Base-by-base conservation (phyloP, 2,329 filamentous ascomycete genomes). In the Botrytis medusae region DNA sequence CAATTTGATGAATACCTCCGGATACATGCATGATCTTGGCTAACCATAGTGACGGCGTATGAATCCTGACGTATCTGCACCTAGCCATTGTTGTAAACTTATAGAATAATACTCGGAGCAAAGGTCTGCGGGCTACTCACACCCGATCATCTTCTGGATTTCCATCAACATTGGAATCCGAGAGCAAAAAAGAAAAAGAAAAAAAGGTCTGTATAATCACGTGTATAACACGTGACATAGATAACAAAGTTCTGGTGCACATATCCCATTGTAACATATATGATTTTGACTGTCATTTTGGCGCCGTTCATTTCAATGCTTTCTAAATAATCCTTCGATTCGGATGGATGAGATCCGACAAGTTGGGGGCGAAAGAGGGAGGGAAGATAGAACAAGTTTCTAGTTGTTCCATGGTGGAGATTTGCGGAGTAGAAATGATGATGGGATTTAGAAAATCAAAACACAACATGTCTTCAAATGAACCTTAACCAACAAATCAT, bases 1-100 rank as follows among this genome's bases (percentile, higher is more conserved):
- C 48, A 69, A 29, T 32, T 68, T 42, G 65, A 57, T 42, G 65
- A 69, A 68, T 68, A 69, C 71, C 54, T 72, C 40, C 71, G 71
- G 63, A 72, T 69, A 72, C 71, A 69, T 69, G 65, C 71, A 72
- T 72, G n/a, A 69, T 68, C 71, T 69, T 72, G 71, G 71, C 71
- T 69, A 59, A 72, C 71, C 62, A 72, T 61, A 72, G 71, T 29
- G 61, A 48, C 40, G 71, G 48, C 46, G 71, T 60, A 69, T 59
- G 71, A 51, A 72, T 72, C 71, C 62, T 69, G 54, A 54, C 63
- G 63, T 69, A 69, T 51, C 44, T 72, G 71, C 71, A 72, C 63
- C 51, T 72, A 32, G 63, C 71, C 71, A 72, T 51, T 51, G 29
- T 72, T 48, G 71, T 72, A 25, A 69, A 72, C 51, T 54, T 69